Conservation (phyloP, 345 rosid species). For the Hypericum perforatum region DNA sequence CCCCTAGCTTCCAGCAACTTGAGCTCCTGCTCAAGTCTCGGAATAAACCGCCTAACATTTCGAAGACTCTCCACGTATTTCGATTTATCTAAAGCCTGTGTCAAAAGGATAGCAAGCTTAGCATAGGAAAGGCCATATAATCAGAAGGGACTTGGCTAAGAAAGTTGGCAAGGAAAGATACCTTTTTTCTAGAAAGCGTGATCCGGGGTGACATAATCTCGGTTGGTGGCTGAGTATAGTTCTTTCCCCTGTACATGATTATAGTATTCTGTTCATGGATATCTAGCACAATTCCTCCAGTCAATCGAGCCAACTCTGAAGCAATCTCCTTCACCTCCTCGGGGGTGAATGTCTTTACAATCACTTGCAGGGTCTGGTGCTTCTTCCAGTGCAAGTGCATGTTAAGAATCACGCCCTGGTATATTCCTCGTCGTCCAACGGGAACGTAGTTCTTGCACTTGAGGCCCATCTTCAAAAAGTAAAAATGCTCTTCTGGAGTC, state of each 20-base stretch:
- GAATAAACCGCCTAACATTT: slow-evolving; percentile 65
- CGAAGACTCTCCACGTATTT: slow-evolving; percentile 75
- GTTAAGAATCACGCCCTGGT: slow-evolving; percentile 91
- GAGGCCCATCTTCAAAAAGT: slow-evolving; percentile 77
- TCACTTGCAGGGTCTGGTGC: slow-evolving; percentile 80
- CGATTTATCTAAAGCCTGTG: slow-evolving; percentile 78
- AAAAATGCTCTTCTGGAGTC: slow-evolving; percentile 91
- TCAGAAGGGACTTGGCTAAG: not conserved
- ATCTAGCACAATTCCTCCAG: slow-evolving; percentile 86
- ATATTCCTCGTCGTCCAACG: slow-evolving; percentile 77
- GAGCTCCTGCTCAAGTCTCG: slow-evolving; percentile 78
- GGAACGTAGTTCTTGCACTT: slow-evolving; percentile 95
- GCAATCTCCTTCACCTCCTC: slow-evolving; percentile 92
- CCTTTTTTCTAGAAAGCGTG: slow-evolving; percentile 86
- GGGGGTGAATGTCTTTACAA: slow-evolving; percentile 70
- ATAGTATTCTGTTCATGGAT: slow-evolving; percentile 70
- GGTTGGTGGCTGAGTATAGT: slow-evolving; percentile 85
- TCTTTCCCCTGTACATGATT: slow-evolving; percentile 93
- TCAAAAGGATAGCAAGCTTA: not conserved
- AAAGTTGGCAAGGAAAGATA: slow-evolving; percentile 8
- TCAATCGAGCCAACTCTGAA: slow-evolving; percentile 64
- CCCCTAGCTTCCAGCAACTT: slow-evolving; percentile 54
- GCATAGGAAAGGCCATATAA: not conserved
- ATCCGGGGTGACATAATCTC: slow-evolving; percentile 90
- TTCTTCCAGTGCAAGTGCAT: slow-evolving; percentile 99